Base-by-base conservation (phyloP, 2,329 filamentous ascomycete genomes). In the Periconia sp. region DNA sequence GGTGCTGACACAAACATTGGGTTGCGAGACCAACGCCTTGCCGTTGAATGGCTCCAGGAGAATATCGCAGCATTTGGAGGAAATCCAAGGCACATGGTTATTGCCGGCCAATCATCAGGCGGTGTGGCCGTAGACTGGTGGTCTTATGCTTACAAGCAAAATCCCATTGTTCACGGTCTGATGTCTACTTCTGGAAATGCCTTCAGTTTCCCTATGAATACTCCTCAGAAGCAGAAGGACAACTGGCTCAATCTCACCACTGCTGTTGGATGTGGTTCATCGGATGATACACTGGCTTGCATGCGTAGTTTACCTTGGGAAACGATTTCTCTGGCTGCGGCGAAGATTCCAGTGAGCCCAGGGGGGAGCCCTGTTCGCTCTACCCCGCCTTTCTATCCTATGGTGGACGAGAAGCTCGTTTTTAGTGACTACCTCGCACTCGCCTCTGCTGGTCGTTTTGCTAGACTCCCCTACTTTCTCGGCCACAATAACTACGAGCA, bases 51-150 rank as follows among this genome's bases (percentile, higher is more conserved):
- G 82, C 66, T 81, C 0, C 71, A 71, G 2, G 71, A 77, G 42
- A 82, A 84, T 60, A 79, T 83, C 20, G 74, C 62, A 9, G 65
- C 68, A 1, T 85, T 85, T 56, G 81, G 81, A 17, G 82, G 82
- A 15, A 78, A 82, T 54, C 62, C 7, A 57, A 69, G 0, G 23
- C 23, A 27, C 37, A 80, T 82, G 56, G 74, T 74, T 0, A 69
- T 81, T 17, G 78, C 77, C 62, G 81, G 81, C 13, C 76, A 81
- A 63, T 79, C 77, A 31, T 78, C 81, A 2, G 80, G 81, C 9
- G 55, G 56, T 11, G 56, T 71, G 3, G 61, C 72, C 1, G 76
- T 77, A 0, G 79, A 82, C 55, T 78, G 76, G 63, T 79, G 76
- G 70, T 69, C 76, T 0, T 82, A 79, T 49, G 76, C 80, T 0